phyloP scores from a whole-genome alignment of 1,139 yeast species.

The Insectozyma bohioensis region DNA sequence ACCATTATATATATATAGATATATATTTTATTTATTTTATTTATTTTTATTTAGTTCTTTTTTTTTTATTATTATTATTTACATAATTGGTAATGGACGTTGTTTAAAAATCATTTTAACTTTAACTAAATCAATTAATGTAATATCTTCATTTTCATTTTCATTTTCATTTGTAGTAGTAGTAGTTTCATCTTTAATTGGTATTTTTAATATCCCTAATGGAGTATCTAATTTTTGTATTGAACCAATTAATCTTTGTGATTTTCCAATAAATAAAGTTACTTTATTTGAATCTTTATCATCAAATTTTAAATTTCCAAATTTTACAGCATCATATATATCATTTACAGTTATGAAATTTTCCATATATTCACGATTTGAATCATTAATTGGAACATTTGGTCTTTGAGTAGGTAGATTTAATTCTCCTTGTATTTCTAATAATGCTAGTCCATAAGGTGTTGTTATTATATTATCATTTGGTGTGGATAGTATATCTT shows the following conservation, averaged over 20 bases:
- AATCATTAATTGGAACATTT: slow-evolving; percentile 15
- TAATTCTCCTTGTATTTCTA: slow-evolving; percentile 74
- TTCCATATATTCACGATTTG: slow-evolving; percentile 22
- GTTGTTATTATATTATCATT: slow-evolving; percentile 41
- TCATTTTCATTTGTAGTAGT: slow-evolving; percentile 19
- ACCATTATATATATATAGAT: background rate
- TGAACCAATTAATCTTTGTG: slow-evolving; percentile 63
- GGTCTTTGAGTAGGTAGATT: slow-evolving; percentile 50
- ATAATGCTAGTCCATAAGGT: slow-evolving; percentile 53
- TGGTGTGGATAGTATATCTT: slow-evolving; percentile 15
- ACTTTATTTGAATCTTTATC: slow-evolving; percentile 43
- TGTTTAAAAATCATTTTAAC: slow-evolving; percentile 60
- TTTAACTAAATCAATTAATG: slow-evolving; percentile 57
- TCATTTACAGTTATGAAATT: slow-evolving; percentile 36
- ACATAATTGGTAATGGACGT: slow-evolving; percentile 77
- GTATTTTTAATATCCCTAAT: slow-evolving; percentile 54
- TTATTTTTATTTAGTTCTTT: background rate
- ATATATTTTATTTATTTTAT: slow-evolving; percentile 1
- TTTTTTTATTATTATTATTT: slow-evolving; percentile 14
- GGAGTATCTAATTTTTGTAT: slow-evolving; percentile 60
- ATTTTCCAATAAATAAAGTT: slow-evolving; percentile 60
- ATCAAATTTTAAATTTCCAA: slow-evolving; percentile 60
- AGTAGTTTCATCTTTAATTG: slow-evolving; percentile 19
- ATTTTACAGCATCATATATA: slow-evolving; percentile 49
- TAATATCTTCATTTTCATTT: slow-evolving; percentile 25